Conservation (phyloP, 2,329 filamentous ascomycete species). For the Neofusicoccum umdonicola region DNA sequence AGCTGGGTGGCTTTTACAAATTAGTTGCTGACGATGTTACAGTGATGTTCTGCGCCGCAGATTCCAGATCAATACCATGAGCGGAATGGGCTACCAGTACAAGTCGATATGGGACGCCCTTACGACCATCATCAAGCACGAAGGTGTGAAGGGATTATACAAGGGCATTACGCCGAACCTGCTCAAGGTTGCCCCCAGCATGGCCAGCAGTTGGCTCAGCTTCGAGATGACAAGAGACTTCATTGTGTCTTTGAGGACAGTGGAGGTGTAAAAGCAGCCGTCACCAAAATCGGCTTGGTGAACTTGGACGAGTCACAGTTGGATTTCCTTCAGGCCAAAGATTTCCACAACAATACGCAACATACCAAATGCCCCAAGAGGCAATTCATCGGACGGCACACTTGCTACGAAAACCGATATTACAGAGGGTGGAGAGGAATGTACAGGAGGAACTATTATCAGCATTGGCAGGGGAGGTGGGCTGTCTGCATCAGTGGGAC, state of each 20-base stretch:
- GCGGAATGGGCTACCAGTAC: conserved; percentile 95
- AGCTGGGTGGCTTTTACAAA: no score
- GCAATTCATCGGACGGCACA: not conserved
- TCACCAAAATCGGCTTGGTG: not conserved
- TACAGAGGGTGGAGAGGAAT: conserved; percentile 2
- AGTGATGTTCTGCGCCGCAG: conserved; percentile 89
- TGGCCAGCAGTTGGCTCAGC: conserved; percentile 97
- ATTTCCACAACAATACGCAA: not conserved
- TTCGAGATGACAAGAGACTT: conserved; percentile 93
- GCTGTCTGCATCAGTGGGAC: conserved; percentile 4
- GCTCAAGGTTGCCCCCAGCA: conserved; percentile 94
- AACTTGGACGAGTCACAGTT: not conserved
- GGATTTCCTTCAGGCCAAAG: not conserved
- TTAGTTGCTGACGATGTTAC: not conserved
- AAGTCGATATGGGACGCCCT: conserved; percentile 82
- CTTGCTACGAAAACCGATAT: not conserved
- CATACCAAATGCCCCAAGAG: not conserved
- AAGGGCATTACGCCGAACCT: conserved; percentile 95
- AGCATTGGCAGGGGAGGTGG: not conserved
- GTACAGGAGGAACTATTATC: conserved; percentile 5
- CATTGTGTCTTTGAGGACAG: conserved; percentile 56
- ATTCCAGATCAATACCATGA: conserved; percentile 99
- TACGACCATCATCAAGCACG: conserved; percentile 74
- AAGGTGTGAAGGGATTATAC: conserved; percentile 83
- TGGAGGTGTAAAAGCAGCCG: not conserved